phyloP scores from a whole-genome alignment of 148 eudicot species.

The Simmondsia chinensis region DNA sequence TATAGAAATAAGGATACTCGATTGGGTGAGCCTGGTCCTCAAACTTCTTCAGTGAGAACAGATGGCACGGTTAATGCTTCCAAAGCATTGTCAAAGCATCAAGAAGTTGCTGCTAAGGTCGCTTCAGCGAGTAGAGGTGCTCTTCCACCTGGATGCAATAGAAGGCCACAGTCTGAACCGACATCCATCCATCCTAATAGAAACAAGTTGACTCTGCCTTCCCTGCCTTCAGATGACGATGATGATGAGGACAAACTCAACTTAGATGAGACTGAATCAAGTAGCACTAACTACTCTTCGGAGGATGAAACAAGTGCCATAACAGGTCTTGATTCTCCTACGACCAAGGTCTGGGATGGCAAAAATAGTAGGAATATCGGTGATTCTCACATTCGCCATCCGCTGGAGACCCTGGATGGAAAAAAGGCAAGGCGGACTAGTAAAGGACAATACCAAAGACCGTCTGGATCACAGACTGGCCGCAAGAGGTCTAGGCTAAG shows the following conservation, averaged over 20 bases:
- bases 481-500: constrained; percentile 49
- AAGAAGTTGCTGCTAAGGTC: constrained; percentile 23
- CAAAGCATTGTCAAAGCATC: constrained; percentile 20
- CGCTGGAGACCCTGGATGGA: constrained; percentile 65
- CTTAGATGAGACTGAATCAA: constrained; percentile 45
- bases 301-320: constrained; percentile 67
- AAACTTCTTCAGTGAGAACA: constrained; percentile 21
- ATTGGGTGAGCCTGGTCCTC: constrained; percentile 14
- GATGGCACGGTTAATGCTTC: constrained; percentile 20
- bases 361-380: constrained; percentile 51
- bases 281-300: constrained; percentile 45
- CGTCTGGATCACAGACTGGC: constrained; percentile 33
- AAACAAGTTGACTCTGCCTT: constrained; percentile 19
- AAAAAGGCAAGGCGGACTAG: constrained; percentile 35
- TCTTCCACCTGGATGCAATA: constrained; percentile 14
- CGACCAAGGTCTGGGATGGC: constrained; percentile 88
- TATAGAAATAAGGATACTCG: constrained; percentile 42
- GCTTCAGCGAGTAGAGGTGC: constrained; percentile 14
- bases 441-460: constrained; percentile 32
- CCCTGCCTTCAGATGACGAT: constrained; percentile 32
- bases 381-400: constrained; percentile 74
- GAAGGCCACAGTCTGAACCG: constrained; percentile 18
- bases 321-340: constrained; percentile 81
- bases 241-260: constrained; percentile 32
- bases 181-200: constrained; percentile 9